Evolutionary conservation across 2,329 filamentous ascomycete genomes (phyloP).

Genomic region (Lasiodiplodia sp.): DNA sequence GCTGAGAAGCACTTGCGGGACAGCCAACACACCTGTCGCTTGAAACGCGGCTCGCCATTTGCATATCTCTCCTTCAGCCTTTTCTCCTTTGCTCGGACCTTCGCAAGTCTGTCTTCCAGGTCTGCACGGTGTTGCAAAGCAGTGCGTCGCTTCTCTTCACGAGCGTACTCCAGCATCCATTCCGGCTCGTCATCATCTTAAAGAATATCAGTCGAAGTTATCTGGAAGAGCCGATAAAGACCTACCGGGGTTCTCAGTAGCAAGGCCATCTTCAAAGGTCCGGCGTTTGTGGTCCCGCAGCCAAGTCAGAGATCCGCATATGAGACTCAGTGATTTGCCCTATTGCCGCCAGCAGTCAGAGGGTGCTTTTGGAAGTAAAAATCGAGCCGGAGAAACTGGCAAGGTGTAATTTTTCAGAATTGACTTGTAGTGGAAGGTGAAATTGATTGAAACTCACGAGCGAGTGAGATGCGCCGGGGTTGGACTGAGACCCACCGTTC

Average conservation of each 20-base stretch:
- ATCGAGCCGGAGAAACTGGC: background rate
- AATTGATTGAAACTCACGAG: background rate
- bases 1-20: too few species aligned
- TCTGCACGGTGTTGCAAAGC: conserved; percentile 73
- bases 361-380: too few species aligned
- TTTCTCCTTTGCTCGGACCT: conserved; percentile 67
- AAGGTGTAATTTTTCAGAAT: background rate
- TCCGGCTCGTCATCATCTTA: conserved; percentile 73
- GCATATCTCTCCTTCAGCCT: conserved; percentile 63
- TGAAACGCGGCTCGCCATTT: conserved; percentile 57
- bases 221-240: background rate
- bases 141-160: conserved; percentile 71
- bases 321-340: conserved; percentile 91
- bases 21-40: conserved; percentile 51
- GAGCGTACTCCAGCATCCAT: conserved; percentile 83
- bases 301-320: conserved; percentile 90
- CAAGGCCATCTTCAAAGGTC: conserved; percentile 62
- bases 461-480: background rate
- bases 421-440: background rate
- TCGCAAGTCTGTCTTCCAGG: conserved; percentile 74
- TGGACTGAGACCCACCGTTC: conserved; percentile 48
- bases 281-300: conserved; percentile 79
- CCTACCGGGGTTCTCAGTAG: conserved; percentile 53
- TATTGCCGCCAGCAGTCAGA: conserved; percentile 39
- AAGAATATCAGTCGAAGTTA: conserved; percentile 28